phyloP scores from a whole-genome alignment of 2,329 filamentous ascomycete genomes.

The Ampelomyces quisqualis region DNA sequence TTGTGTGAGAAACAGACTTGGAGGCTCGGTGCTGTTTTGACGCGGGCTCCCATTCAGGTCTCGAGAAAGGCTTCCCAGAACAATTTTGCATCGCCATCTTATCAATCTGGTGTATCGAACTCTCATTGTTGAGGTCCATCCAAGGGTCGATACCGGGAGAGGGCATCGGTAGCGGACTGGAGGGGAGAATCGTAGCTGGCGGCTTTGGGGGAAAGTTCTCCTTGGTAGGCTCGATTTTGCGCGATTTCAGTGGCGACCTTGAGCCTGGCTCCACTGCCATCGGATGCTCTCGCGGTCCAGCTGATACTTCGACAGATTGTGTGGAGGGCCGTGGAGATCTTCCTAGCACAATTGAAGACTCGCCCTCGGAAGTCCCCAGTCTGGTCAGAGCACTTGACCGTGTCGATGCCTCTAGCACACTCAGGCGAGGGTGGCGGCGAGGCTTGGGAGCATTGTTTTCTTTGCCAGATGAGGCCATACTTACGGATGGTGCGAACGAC shows the following conservation, averaged over 20 bases:
- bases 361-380: conserved; percentile 19
- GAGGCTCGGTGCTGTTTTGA: conserved; percentile 20
- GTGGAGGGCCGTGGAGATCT: conserved; percentile 17
- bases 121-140: conserved; percentile 32
- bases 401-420: conserved; percentile 19
- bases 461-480: conserved; percentile 27
- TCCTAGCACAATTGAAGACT: conserved; percentile 23
- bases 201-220: conserved; percentile 26
- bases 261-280: conserved; percentile 12
- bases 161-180: conserved; percentile 36
- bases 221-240: conserved; percentile 20
- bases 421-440: conserved; percentile 25
- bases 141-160: conserved; percentile 35
- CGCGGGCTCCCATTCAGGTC: conserved; percentile 25
- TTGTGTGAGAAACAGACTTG: conserved; percentile 18
- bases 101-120: conserved; percentile 32
- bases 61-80: conserved; percentile 28
- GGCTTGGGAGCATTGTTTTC: conserved; percentile 35
- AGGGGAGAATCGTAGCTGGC: conserved; percentile 16
- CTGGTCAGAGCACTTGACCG: conserved; percentile 14
- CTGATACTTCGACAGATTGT: conserved; percentile 7
- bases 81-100: conserved; percentile 38
- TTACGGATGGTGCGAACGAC: conserved; percentile 18
- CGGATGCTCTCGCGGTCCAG: conserved; percentile 14
- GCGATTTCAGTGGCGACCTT: conserved; percentile 23